Evolutionary conservation across 1,284 basidiomycete species (phyloP).

Genomic region (Marasmius oreades): DNA sequence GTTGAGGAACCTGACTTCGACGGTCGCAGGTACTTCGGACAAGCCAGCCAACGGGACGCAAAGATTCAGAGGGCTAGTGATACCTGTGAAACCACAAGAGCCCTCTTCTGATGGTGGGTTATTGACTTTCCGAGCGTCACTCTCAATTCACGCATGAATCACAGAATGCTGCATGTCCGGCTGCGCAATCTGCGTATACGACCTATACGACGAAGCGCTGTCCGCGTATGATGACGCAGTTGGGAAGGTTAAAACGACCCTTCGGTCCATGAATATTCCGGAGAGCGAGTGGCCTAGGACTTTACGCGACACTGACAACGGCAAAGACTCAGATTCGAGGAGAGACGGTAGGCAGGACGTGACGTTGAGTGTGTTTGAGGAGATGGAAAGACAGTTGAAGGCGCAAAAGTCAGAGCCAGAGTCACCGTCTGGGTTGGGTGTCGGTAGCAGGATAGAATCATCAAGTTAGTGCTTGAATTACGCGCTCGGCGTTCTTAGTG

Average conservation of each 20-base stretch:
- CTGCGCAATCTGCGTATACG: slow-evolving; percentile 86
- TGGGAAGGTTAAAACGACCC: slow-evolving; percentile 43
- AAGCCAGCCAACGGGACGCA: neutral
- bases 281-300: slow-evolving; percentile 62
- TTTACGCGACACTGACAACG: slow-evolving; percentile 24
- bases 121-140: neutral
- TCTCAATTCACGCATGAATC: neutral
- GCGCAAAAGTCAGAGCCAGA: slow-evolving; percentile 43
- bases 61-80: slow-evolving; percentile 50
- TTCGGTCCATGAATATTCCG: slow-evolving; percentile 49
- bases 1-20: neutral
- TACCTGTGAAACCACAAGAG: slow-evolving; percentile 57
- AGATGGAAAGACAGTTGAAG: slow-evolving; percentile 55
- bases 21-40: neutral
- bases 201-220: slow-evolving; percentile 78
- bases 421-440: slow-evolving; percentile 15
- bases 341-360: slow-evolving; percentile 27
- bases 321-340: slow-evolving; percentile 7
- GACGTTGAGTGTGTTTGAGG: slow-evolving; percentile 57
- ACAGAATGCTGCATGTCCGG: slow-evolving; percentile 92
- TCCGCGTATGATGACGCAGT: slow-evolving; percentile 62
- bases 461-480: neutral
- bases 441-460: neutral
- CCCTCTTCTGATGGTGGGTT: slow-evolving; percentile 63
- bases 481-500: neutral